Evolutionary conservation across 2,329 filamentous ascomycete genomes (phyloP).

Genomic region (Onygenales sp.): DNA sequence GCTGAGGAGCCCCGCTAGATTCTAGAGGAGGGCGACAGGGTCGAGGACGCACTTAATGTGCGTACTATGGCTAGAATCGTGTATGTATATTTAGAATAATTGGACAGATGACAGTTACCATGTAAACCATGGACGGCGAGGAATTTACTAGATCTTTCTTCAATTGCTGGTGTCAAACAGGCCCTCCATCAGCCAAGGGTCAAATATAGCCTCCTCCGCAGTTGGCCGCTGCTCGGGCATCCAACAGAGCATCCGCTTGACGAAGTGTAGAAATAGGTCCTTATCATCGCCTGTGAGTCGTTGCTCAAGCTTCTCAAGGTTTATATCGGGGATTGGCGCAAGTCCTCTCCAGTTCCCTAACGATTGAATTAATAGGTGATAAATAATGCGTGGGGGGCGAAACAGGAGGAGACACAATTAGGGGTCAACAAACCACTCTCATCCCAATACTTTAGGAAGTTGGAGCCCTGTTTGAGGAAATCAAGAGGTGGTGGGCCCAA

Average conservation of each 20-base stretch:
- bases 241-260: slow-evolving; percentile 2
- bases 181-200: not conserved
- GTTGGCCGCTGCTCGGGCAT: slow-evolving; percentile 3
- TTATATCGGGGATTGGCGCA: not conserved
- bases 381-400: not conserved
- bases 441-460: slow-evolving; percentile 7
- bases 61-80: too few species aligned
- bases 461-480: not conserved
- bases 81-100: too few species aligned
- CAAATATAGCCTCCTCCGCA: not conserved
- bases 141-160: not conserved
- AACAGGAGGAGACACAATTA: not conserved
- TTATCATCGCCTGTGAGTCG: not conserved
- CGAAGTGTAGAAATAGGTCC: not conserved
- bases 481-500: not conserved
- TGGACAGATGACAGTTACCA: too few species aligned
- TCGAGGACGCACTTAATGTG: too few species aligned
- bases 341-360: slow-evolving; percentile 7
- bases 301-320: slow-evolving; percentile 1
- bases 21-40: too few species aligned
- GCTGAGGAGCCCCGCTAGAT: too few species aligned
- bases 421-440: slow-evolving; percentile 1
- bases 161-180: not conserved
- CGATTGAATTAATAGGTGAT: not conserved
- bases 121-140: too few species aligned